A percentile compares a stretch with the other conserved stretches of the same genome.
phyloP scores from a whole-genome alignment of 371 early-diverging fungal genomes.

The Cladochytrium tenue region DNA sequence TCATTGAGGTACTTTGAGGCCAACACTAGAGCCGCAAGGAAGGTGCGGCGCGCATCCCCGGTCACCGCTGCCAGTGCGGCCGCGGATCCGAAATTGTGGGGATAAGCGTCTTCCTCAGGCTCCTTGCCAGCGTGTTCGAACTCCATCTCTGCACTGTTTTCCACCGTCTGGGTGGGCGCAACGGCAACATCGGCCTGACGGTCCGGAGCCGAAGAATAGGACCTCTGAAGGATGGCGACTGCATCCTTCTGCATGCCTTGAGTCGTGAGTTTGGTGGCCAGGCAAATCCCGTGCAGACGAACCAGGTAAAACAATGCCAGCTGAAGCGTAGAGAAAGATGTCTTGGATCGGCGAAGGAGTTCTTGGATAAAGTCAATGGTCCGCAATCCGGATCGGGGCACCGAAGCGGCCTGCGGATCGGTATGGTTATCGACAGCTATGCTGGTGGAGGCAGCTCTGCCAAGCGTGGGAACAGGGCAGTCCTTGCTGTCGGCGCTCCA shows the following conservation, averaged over 20 bases:
- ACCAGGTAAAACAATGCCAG: constrained; percentile 45
- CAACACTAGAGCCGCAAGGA: constrained; percentile 48
- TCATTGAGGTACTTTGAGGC: constrained; percentile 55
- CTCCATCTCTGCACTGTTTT: background rate
- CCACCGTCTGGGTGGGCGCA: background rate
- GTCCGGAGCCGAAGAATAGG: background rate
- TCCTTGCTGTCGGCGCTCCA: background rate
- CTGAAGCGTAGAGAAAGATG: constrained; percentile 76
- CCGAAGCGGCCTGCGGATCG: no score
- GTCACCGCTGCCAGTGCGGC: background rate
- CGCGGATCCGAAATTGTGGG: no score
- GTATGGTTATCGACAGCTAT: no score
- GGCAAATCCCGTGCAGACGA: constrained; percentile 37
- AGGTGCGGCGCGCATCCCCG: constrained; percentile 28
- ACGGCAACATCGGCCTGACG: background rate
- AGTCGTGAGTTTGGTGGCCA: constrained; percentile 21
- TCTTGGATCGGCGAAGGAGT: constrained; percentile 69
- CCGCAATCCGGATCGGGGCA: background rate
- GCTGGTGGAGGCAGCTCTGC: no score
- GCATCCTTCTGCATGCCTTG: background rate
- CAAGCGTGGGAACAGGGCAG: no score
- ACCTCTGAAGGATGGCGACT: constrained; percentile 12
- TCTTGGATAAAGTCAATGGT: constrained; percentile 62
- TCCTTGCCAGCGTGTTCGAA: background rate
- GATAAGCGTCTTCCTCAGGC: background rate